A percentile compares a stretch with the other conserved stretches of the same genome.
phyloP scores from a whole-genome alignment of 2,329 filamentous ascomycete species.

The Cercospora citrullina region DNA sequence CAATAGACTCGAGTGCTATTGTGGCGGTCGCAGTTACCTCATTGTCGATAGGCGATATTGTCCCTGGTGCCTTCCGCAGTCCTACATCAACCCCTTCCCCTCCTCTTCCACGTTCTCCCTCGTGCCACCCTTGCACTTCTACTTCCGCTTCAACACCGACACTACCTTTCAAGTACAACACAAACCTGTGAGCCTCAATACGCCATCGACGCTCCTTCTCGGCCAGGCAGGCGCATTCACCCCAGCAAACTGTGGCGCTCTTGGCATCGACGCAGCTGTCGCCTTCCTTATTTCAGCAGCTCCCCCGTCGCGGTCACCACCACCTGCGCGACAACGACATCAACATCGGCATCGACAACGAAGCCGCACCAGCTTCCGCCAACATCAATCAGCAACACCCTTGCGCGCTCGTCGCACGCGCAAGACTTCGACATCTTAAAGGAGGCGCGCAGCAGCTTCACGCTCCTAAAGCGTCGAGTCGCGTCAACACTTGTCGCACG shows the following conservation, averaged over 20 bases:
- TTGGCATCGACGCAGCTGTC: background rate
- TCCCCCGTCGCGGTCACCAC: background rate
- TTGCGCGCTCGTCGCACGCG: background rate
- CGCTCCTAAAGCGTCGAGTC: background rate
- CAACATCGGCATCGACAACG: slow-evolving; percentile 8
- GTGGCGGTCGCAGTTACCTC: background rate
- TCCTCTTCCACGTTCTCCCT: background rate
- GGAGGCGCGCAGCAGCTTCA: slow-evolving; percentile 3
- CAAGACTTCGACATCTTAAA: slow-evolving; percentile 16
- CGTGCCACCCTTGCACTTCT: background rate
- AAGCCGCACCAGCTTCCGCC: slow-evolving; percentile 1
- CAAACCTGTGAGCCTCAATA: background rate
- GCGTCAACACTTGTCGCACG: background rate
- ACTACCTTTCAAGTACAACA: background rate
- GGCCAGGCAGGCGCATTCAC: background rate
- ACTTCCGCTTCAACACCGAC: background rate
- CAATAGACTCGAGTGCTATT: background rate
- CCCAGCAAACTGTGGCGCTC: slow-evolving; percentile 2
- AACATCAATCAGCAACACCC: slow-evolving; percentile 10
- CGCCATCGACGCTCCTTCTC: background rate
- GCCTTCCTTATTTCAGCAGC: slow-evolving; percentile 2
- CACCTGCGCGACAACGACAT: slow-evolving; percentile 3
- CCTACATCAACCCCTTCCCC: background rate
- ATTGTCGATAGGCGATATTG: slow-evolving; percentile 1
- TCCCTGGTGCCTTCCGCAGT: background rate